Percentiles rank a stretch among this genome's conserved stretches.
Conservation (phyloP, 768 basidiomycete species). For the Coprinellus micaceus region DNA sequence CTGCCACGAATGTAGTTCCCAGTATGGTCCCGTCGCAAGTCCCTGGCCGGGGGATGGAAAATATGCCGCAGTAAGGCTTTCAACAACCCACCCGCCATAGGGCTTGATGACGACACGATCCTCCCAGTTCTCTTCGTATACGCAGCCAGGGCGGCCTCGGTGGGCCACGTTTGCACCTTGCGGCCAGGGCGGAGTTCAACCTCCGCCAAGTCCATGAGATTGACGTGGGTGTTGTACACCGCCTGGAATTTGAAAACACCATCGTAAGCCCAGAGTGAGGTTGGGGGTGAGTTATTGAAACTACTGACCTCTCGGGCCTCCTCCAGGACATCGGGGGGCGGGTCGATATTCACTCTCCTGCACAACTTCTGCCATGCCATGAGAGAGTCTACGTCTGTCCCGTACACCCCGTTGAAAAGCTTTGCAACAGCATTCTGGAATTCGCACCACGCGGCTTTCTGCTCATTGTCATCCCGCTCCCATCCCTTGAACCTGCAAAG, state of each 20-base stretch:
- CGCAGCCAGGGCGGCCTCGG: constrained; percentile 1
- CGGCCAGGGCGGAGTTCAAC: not conserved
- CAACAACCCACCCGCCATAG: too few relatives aligned
- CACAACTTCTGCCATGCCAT: constrained; percentile 28
- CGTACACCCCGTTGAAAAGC: constrained; percentile 33
- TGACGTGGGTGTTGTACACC: constrained; percentile 6
- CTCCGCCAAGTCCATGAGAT: constrained; percentile 25
- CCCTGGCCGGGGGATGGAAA: too few relatives aligned
- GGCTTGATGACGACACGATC: too few relatives aligned
- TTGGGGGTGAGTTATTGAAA: too few relatives aligned
- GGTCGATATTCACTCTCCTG: constrained; percentile 21
- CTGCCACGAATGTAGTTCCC: too few relatives aligned
- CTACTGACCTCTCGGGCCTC: constrained; percentile 16
- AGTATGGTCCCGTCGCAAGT: too few relatives aligned
- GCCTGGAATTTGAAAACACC: not conserved
- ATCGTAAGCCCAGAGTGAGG: too few relatives aligned
- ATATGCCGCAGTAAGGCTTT: too few relatives aligned
- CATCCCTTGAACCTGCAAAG: constrained; percentile 19
- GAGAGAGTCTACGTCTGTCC: constrained; percentile 27
- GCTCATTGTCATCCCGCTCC: constrained; percentile 8
- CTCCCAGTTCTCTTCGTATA: constrained; percentile 5
- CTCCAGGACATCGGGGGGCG: constrained; percentile 31
- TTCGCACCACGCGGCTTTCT: constrained; percentile 11
- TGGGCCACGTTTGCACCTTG: constrained; percentile 1
- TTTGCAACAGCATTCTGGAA: constrained; percentile 29